Evolutionary conservation across 306 rosid genomes (phyloP).

Genomic region (Canavalia gladiata): DNA sequence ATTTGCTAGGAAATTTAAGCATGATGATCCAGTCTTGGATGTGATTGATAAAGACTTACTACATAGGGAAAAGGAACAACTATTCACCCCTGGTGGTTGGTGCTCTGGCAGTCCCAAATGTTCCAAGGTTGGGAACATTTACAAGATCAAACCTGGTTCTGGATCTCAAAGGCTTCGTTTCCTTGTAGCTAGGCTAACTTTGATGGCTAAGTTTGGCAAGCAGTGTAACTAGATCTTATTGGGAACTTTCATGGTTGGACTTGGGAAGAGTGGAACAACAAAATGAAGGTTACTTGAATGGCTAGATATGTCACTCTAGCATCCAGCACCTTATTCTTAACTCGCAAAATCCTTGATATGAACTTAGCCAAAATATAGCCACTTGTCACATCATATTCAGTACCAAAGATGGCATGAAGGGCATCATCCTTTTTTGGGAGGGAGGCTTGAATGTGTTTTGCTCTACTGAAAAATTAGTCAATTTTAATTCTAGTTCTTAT

Average conservation of each 20-base stretch:
- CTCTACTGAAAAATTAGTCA: not conserved
- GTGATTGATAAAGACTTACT: conserved; percentile 68
- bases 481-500: not conserved
- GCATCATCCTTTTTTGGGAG: conserved; percentile 5
- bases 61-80: conserved; percentile 50
- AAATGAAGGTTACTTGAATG: conserved; percentile 17
- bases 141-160: conserved; percentile 68
- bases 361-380: conserved; percentile 38
- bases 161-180: conserved; percentile 72
- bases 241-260: conserved; percentile 42
- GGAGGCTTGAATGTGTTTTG: not conserved
- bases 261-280: conserved; percentile 30
- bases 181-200: conserved; percentile 59
- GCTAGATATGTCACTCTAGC: conserved; percentile 25
- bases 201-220: conserved; percentile 54
- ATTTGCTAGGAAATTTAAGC: conserved; percentile 75
- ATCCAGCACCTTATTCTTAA: not conserved
- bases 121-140: conserved; percentile 68
- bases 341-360: not conserved
- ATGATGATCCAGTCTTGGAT: conserved; percentile 68
- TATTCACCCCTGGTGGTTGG: conserved; percentile 84
- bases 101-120: conserved; percentile 72
- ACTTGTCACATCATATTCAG: not conserved
- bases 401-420: conserved; percentile 28
- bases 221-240: conserved; percentile 68